Percentiles rank a stretch among this genome's conserved stretches.
These are phyloP conservation scores for Ettlia oleoabundans DNA, from an alignment of 139 green algal genomes.

Conservation along the genomic window DNA sequence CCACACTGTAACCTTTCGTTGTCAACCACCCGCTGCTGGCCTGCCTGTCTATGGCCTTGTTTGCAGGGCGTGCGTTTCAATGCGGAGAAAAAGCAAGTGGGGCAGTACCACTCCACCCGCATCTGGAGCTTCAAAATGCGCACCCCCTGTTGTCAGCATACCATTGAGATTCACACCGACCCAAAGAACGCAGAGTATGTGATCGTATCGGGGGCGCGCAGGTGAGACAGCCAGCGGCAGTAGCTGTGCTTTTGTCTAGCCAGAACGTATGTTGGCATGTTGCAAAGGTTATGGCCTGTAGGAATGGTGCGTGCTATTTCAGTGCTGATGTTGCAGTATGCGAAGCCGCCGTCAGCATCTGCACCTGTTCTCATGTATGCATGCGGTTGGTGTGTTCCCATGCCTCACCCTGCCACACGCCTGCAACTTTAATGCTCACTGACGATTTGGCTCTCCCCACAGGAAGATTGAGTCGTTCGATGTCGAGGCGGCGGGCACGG, in stretches of 20 bases:
- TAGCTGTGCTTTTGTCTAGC: not conserved
- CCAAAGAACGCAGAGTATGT: slow-evolving; percentile 91
- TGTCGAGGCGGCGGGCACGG: slow-evolving; percentile 63
- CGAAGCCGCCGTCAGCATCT: not conserved
- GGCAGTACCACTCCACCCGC: slow-evolving; percentile 91
- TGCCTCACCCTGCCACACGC: too few species aligned
- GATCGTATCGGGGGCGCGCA: slow-evolving; percentile 71
- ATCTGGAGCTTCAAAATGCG: slow-evolving; percentile 94
- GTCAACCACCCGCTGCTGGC: too few species aligned
- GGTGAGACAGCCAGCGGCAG: slow-evolving; percentile 22
- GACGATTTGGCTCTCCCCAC: not conserved
- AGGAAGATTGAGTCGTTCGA: slow-evolving; percentile 70
- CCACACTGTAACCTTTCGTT: too few species aligned
- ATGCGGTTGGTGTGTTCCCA: not conserved
- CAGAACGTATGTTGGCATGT: not conserved
- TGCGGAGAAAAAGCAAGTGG: slow-evolving; percentile 94
- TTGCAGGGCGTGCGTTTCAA: slow-evolving; percentile 95
- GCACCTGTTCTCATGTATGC: not conserved
- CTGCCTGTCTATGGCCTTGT: too few species aligned
- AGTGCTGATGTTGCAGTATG: not conserved
- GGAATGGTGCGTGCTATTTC: too few species aligned
- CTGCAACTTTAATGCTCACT: too few species aligned
- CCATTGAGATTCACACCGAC: slow-evolving; percentile 93
- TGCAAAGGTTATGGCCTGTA: too few species aligned
- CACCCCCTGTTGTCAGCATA: slow-evolving; percentile 83